Evolutionary conservation across 805 yeast species (phyloP).

Genomic region (Zygosaccharomyces siamensis): DNA sequence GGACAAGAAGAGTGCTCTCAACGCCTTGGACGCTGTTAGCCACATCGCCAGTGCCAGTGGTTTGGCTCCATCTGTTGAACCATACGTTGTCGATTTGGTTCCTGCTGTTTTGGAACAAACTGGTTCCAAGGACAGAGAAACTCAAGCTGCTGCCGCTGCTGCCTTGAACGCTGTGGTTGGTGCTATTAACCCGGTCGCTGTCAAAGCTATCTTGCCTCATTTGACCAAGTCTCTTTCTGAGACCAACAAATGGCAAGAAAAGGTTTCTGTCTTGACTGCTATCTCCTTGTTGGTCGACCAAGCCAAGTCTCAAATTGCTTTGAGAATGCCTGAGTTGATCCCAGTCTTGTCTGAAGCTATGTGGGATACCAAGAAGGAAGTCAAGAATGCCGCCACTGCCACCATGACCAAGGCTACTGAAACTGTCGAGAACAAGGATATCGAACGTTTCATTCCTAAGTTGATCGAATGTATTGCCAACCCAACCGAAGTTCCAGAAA

Average conservation of each 20-base stretch:
- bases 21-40: conserved; percentile 76
- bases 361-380: conserved; percentile 99
- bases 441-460: conserved; percentile 97
- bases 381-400: conserved; percentile 91
- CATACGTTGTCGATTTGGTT: conserved; percentile 78
- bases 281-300: conserved; percentile 84
- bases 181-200: conserved; percentile 86
- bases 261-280: conserved; percentile 83
- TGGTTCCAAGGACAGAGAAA: conserved; percentile 85
- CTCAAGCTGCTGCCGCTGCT: conserved; percentile 65
- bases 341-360: conserved; percentile 98
- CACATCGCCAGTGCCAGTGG: conserved; percentile 79
- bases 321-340: conserved; percentile 99
- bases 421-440: conserved; percentile 99
- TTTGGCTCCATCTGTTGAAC: conserved; percentile 91
- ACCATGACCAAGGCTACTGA: conserved; percentile 96
- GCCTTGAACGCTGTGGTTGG: conserved; percentile 75
- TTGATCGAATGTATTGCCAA: conserved; percentile 94
- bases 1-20: conserved; percentile 76
- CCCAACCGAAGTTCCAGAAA: conserved; percentile 97
- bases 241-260: conserved; percentile 97
- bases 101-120: conserved; percentile 66
- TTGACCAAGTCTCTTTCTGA: conserved; percentile 60
- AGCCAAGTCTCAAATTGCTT: conserved; percentile 93
- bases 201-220: conserved; percentile 84